Percentiles rank a stretch among this genome's conserved stretches.
Conservation (phyloP, 306 rosid species). For the Ormosia emarginata region DNA sequence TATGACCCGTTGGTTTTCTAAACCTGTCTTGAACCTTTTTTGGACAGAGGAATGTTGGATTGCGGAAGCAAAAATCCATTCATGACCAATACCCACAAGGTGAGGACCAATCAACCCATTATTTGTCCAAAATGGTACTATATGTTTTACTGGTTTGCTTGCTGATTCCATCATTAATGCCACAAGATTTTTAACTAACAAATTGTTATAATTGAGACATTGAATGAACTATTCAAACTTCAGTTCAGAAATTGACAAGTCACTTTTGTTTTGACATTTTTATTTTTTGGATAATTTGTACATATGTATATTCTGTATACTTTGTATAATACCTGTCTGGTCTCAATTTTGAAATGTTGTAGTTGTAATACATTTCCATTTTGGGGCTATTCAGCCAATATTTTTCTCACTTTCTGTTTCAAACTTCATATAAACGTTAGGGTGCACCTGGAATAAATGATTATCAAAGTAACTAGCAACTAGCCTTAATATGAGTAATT, state of each 20-base stretch:
- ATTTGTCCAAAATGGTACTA: background rate
- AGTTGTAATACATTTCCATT: background rate
- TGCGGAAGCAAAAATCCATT: slow-evolving; percentile 38
- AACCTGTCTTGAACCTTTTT: slow-evolving; percentile 26
- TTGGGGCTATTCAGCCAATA: background rate
- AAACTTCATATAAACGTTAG: background rate
- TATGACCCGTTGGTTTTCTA: slow-evolving; percentile 22
- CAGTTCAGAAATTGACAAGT: background rate
- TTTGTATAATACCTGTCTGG: background rate
- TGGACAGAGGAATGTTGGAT: slow-evolving; percentile 49
- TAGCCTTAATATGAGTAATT: background rate
- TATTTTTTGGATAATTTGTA: background rate
- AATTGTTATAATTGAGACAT: background rate
- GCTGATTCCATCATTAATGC: background rate
- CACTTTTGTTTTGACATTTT: background rate
- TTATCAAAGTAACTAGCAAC: background rate
- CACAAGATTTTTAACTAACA: background rate
- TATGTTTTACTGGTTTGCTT: background rate
- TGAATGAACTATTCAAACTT: background rate
- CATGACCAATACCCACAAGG: slow-evolving; percentile 45
- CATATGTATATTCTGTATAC: background rate
- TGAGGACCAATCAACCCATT: slow-evolving; percentile 25
- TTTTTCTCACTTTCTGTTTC: background rate
- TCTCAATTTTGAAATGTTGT: background rate
- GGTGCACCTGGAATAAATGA: background rate